Conservation (phyloP, 2,329 filamentous ascomycete genomes). For the Davidsoniella virescens region DNA sequence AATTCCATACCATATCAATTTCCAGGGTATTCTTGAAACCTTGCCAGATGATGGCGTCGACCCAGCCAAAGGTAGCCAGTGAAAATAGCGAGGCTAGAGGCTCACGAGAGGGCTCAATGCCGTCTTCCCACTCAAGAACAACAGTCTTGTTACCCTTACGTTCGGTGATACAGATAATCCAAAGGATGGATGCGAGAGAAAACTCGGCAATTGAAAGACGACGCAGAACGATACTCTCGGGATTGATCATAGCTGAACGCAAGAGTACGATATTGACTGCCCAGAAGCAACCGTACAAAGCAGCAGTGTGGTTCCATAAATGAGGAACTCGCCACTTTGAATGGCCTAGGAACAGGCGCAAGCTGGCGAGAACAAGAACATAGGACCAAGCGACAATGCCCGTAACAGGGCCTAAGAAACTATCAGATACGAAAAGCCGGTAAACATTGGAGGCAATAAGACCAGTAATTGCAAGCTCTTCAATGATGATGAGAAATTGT, state of each 20-base stretch:
- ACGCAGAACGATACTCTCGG: constrained; percentile 44
- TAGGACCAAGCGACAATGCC: constrained; percentile 69
- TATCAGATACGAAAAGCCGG: constrained; percentile 35
- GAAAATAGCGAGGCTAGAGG: constrained; percentile 80
- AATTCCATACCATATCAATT: constrained; percentile 78
- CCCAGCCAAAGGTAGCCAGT: constrained; percentile 74
- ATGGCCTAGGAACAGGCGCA: constrained; percentile 53
- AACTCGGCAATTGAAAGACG: constrained; percentile 60
- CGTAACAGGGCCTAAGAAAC: constrained; percentile 42
- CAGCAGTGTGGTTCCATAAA: constrained; percentile 85
- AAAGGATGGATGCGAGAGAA: constrained; percentile 53
- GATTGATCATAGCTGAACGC: constrained; percentile 71
- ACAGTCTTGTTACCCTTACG: constrained; percentile 87
- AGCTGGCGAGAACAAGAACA: constrained; percentile 52
- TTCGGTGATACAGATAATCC: constrained; percentile 61
- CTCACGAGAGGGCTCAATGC: constrained; percentile 72
- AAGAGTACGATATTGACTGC: constrained; percentile 59
- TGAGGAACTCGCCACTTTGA: constrained; percentile 50
- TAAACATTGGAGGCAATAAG: constrained; percentile 54
- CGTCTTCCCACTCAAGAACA: constrained; percentile 73
- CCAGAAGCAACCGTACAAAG: constrained; percentile 73
- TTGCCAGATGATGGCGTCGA: constrained; percentile 74
- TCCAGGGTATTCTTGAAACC: constrained; percentile 77
- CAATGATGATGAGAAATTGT: constrained; percentile 50
- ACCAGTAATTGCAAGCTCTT: constrained; percentile 58